Conservation (phyloP, 1,284 basidiomycete species). For the Tylopilus sp. region DNA sequence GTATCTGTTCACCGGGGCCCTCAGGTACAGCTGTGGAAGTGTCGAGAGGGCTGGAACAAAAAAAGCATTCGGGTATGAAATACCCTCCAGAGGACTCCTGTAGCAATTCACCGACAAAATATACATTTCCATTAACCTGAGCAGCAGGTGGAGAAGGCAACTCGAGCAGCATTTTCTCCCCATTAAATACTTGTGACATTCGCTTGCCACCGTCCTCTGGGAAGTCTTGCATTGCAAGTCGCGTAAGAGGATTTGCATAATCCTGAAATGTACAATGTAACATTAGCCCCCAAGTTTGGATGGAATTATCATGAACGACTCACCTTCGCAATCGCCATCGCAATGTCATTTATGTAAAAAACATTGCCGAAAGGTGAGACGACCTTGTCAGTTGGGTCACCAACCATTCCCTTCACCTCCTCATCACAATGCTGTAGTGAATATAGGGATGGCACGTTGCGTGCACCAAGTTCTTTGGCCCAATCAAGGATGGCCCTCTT, state of each 20-base stretch:
- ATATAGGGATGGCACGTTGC: constrained; percentile 35
- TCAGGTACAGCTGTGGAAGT: no score
- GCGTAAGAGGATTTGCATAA: constrained; percentile 38
- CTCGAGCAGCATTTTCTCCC: constrained; percentile 37
- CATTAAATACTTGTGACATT: constrained; percentile 38
- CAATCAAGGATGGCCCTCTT: constrained; percentile 32
- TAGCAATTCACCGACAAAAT: constrained; percentile 37
- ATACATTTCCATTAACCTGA: constrained; percentile 23
- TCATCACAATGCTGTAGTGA: no score
- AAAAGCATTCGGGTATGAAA: constrained; percentile 37
- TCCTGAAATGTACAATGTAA: constrained; percentile 30
- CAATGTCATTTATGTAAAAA: constrained; percentile 27
- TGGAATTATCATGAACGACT: neutral
- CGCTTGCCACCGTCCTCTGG: constrained; percentile 25
- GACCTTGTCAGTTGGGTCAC: constrained; percentile 26
- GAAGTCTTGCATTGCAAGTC: constrained; percentile 14
- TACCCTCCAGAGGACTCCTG: constrained; percentile 23
- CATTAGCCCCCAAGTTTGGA: neutral
- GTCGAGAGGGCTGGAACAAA: no score
- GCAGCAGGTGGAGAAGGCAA: constrained; percentile 31
- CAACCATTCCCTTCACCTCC: constrained; percentile 41
- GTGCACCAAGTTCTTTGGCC: constrained; percentile 37
- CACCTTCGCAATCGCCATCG: constrained; percentile 24
- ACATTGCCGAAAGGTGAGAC: neutral
- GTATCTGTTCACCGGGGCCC: no score